A percentile compares a stretch with the other conserved stretches of the same genome.
These are phyloP conservation scores for Fusarium redolens DNA, from an alignment of 2,329 filamentous ascomycete species.

Conservation along the genomic window DNA sequence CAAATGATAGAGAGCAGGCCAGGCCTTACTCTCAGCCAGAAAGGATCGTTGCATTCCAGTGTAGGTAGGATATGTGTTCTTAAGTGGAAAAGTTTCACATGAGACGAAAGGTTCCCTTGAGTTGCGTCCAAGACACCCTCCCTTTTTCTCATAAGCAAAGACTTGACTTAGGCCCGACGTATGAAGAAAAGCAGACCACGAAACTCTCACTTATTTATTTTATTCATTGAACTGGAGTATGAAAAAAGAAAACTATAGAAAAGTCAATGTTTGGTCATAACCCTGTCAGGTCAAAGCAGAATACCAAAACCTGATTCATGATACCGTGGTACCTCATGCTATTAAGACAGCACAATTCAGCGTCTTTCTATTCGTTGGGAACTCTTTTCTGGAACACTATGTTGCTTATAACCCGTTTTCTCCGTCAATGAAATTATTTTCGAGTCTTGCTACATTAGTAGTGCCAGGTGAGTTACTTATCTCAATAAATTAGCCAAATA, in stretches of 20 bases:
- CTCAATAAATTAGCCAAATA: background rate
- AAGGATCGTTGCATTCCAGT: background rate
- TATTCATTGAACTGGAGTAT: background rate
- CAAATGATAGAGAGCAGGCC: slow-evolving; percentile 52
- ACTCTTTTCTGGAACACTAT: background rate
- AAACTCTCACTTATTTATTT: background rate
- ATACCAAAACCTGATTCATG: background rate
- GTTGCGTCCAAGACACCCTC: background rate
- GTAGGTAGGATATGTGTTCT: slow-evolving; percentile 7
- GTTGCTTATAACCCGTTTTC: background rate
- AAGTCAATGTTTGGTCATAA: background rate
- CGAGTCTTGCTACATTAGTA: background rate
- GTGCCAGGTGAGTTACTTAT: background rate
- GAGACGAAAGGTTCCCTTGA: slow-evolving; percentile 6
- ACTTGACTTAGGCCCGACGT: background rate
- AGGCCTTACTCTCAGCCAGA: background rate
- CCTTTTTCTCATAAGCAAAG: too few relatives aligned
- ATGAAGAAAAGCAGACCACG: background rate
- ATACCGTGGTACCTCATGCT: background rate
- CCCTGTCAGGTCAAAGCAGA: background rate
- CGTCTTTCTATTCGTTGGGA: background rate
- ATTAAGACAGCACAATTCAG: background rate
- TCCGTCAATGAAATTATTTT: background rate
- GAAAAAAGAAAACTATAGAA: background rate
- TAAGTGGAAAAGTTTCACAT: slow-evolving; percentile 1